phyloP scores from a whole-genome alignment of 2,329 filamentous ascomycete genomes.

The Exophiala aquamarina region DNA sequence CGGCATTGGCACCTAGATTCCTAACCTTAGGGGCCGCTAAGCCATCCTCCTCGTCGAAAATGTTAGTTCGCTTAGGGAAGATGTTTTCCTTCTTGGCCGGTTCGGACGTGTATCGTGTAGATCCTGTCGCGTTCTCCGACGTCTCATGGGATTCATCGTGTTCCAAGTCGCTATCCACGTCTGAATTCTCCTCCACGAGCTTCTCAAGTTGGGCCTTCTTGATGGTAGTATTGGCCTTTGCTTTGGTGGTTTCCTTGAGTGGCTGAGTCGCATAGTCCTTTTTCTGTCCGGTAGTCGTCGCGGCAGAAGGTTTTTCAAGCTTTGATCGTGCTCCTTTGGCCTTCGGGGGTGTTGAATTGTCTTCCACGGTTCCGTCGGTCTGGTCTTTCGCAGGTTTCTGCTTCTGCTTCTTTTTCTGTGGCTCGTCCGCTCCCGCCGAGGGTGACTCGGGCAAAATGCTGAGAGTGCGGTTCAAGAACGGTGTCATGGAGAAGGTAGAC shows the following conservation, averaged over 20 bases:
- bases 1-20: slow-evolving; percentile 27
- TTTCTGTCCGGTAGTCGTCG: slow-evolving; percentile 1
- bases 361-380: slow-evolving; percentile 25
- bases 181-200: slow-evolving; percentile 29
- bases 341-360: slow-evolving; percentile 4
- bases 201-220: slow-evolving; percentile 28
- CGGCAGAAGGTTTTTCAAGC: slow-evolving; percentile 10
- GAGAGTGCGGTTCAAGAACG: slow-evolving; percentile 78
- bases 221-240: slow-evolving; percentile 35
- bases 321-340: slow-evolving; percentile 10
- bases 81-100: slow-evolving; percentile 69
- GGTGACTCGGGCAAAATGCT: slow-evolving; percentile 53
- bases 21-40: slow-evolving; percentile 35
- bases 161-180: slow-evolving; percentile 14
- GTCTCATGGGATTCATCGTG: slow-evolving; percentile 2
- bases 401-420: slow-evolving; percentile 26
- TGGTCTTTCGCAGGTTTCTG: slow-evolving; percentile 31
- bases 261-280: slow-evolving; percentile 12
- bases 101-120: slow-evolving; percentile 29
- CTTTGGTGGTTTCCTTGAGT: slow-evolving; percentile 42
- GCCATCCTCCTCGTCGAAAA: slow-evolving; percentile 71
- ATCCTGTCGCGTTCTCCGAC: slow-evolving; percentile 11
- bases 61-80: slow-evolving; percentile 60
- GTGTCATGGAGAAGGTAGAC: slow-evolving; percentile 89
- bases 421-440: slow-evolving; percentile 31